Conservation (phyloP, 352 stramenopile species). For the Albugo candida region DNA sequence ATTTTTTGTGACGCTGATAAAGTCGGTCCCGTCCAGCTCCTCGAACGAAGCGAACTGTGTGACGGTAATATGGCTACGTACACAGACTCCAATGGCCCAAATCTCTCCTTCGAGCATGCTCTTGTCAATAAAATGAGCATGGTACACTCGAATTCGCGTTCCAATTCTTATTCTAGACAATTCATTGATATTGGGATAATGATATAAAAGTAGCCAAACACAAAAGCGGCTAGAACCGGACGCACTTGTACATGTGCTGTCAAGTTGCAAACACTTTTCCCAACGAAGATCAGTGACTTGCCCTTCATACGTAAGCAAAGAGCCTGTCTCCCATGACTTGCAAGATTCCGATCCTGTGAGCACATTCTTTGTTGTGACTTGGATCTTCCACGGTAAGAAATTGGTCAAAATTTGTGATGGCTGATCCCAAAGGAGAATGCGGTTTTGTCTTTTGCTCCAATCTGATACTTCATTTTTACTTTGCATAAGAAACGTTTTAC, state of each 20-base stretch:
- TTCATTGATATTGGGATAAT: constrained; percentile 1
- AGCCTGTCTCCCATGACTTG: too few species aligned
- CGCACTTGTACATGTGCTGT: background rate
- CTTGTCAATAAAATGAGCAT: constrained; percentile 2
- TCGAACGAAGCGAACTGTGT: background rate
- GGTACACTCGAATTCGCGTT: background rate
- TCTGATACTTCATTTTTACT: too few species aligned
- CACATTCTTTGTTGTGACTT: too few species aligned
- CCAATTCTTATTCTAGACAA: constrained; percentile 1
- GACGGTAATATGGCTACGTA: constrained; percentile 3
- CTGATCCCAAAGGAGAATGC: too few species aligned
- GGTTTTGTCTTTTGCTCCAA: too few species aligned
- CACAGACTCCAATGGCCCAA: constrained; percentile 1
- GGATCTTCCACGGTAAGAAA: too few species aligned
- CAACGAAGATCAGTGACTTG: too few species aligned
- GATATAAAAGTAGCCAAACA: background rate
- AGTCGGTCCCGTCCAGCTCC: background rate
- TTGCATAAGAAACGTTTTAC: too few species aligned
- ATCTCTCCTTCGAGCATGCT: background rate
- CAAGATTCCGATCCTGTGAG: too few species aligned
- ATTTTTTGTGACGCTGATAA: background rate
- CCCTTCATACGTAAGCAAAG: too few species aligned
- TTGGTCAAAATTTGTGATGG: too few species aligned
- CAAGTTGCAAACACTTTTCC: too few species aligned
- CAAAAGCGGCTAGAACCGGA: constrained; percentile 1